Conservation (phyloP, 108 stramenopile genomes). For the Cyclotella choctawhatcheeana region DNA sequence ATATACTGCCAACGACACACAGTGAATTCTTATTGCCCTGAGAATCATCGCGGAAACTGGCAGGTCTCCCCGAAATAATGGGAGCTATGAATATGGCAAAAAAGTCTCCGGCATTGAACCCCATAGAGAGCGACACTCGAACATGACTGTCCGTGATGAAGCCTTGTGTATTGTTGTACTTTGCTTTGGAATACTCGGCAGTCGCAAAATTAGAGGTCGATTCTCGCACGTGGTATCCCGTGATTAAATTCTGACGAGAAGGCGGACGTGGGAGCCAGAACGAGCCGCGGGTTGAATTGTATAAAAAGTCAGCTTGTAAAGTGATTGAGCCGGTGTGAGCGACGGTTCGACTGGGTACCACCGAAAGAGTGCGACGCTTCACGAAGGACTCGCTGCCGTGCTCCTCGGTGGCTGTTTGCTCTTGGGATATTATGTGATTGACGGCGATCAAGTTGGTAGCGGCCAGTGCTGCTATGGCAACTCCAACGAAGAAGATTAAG, state of each 20-base stretch:
- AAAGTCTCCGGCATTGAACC: slow-evolving; percentile 10
- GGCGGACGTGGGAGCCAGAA: slow-evolving; percentile 15
- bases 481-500: too few relatives aligned
- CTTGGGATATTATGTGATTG: not conserved
- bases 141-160: slow-evolving; percentile 1
- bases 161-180: not conserved
- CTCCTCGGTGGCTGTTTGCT: not conserved
- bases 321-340: not conserved
- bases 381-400: not conserved
- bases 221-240: not conserved
- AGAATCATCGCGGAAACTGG: not conserved
- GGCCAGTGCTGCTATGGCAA: too few relatives aligned
- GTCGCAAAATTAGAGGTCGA: slow-evolving; percentile 2
- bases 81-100: not conserved
- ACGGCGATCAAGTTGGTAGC: slow-evolving; percentile 3
- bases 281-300: slow-evolving; percentile 10
- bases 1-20: not conserved
- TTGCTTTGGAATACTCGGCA: not conserved
- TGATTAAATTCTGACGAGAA: not conserved
- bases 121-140: not conserved
- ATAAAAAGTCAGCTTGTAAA: not conserved
- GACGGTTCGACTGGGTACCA: not conserved
- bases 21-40: slow-evolving; percentile 1
- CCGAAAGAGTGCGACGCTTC: not conserved
- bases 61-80: slow-evolving; percentile 2